Base-by-base conservation (phyloP, 306 rosid genomes). In the Citrullus mucosospermus region DNA sequence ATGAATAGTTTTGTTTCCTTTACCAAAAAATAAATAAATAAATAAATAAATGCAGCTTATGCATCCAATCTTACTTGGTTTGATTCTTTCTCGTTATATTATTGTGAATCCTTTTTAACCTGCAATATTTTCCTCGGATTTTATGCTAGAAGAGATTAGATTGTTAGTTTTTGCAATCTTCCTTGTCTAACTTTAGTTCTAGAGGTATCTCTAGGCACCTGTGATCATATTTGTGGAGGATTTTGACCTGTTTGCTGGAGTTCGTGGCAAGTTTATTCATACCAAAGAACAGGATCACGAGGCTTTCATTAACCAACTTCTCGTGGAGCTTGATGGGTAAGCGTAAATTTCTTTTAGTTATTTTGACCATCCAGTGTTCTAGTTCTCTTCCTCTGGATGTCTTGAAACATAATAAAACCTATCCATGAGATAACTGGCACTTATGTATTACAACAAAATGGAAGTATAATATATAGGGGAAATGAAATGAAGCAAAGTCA, bases 241-340 rank as follows among this genome's bases (percentile, higher is more conserved):
- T 88, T 94, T 94, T 75, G 98, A 94, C 83, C 91, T 88, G 65
- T 94, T 94, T 87, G 98, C 98, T 88, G 98, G 98, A 72, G 97
- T 92, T 32, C 98, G 98, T 77, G 98, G 98, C 80, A 89, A 81
- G 78, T 90, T 61, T 82, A 76, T 94, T 82, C 93, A 94, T 85
- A 94, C 98, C 71, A 90, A 90, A 92, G 85, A 94, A 76, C 98
- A 94, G 87, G 98, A 94, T 81, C 98, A 94, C 2, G 98, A 94
- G 81, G 81, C 98, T 85, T 94, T 94, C 89, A 94, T 94, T 77
- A 94, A 94, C 91, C 98, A 94, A 87, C 88, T 94, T 82, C 98
- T 94, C 61, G 98, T 94, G 87, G 98, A 94, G 84, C 98, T 94
- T 84, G 98, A 94, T 84, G 98, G 98, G 98, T 94, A 92, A 85